Percentiles rank a stretch among this genome's conserved stretches.
These are phyloP conservation scores for Dichomitus squalens DNA, from an alignment of 1,284 basidiomycete species.

Conservation along the genomic window DNA sequence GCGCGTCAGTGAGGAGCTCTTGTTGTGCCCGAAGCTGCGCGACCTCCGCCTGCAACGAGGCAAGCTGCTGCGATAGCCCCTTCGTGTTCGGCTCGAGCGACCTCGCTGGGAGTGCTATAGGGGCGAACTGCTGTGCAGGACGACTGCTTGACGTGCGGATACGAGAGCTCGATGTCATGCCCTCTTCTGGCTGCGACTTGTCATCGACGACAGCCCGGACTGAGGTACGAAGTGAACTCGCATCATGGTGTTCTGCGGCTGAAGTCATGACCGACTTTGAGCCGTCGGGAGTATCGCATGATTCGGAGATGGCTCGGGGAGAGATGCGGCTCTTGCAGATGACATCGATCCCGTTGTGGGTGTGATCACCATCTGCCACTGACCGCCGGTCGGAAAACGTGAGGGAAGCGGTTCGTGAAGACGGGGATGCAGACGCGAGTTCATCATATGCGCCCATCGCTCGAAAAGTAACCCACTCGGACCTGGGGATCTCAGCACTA, in stretches of 20 bases:
- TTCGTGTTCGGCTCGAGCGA: not conserved
- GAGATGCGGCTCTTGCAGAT: not conserved
- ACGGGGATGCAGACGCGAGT: no score
- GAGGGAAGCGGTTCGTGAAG: no score
- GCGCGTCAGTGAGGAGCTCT: not conserved
- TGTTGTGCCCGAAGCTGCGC: not conserved
- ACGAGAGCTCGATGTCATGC: not conserved
- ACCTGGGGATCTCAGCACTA: no score
- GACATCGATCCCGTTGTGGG: not conserved
- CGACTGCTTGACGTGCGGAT: no score
- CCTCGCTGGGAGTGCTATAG: not conserved
- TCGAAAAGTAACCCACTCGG: no score
- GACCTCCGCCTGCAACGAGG: not conserved
- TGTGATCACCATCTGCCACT: not conserved
- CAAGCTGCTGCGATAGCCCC: not conserved
- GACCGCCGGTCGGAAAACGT: not conserved
- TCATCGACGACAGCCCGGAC: not conserved
- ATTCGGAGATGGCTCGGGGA: not conserved
- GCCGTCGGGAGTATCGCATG: no score
- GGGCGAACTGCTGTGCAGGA: not conserved
- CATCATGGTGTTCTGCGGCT: not conserved
- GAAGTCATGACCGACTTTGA: not conserved
- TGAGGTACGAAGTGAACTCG: not conserved
- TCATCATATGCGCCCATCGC: no score
- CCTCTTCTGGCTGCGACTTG: not conserved